These are phyloP conservation scores for Monosporascus sp. DNA, from an alignment of 2,329 filamentous ascomycete species.

Conservation along the genomic window DNA sequence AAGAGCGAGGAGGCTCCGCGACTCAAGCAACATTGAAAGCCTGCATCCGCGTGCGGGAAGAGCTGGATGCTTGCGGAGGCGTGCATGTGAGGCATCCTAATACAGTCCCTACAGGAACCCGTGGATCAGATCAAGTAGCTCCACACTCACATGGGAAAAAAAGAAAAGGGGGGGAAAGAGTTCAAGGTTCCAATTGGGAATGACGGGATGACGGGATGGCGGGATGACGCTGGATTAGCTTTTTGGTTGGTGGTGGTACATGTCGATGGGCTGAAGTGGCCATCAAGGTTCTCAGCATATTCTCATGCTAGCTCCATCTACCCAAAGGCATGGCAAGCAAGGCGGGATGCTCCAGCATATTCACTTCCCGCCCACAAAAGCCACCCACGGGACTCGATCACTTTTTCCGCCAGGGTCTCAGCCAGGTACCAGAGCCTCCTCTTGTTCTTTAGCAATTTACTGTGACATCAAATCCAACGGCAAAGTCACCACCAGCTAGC, in stretches of 20 bases:
- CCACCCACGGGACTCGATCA: background rate
- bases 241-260: background rate
- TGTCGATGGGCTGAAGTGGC: background rate
- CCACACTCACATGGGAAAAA: background rate
- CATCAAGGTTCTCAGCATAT: constrained; percentile 3
- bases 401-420: background rate
- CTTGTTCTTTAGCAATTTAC: background rate
- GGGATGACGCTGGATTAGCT: background rate
- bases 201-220: background rate
- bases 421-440: background rate
- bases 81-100: too few relatives aligned
- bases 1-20: too few relatives aligned
- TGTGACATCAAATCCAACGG: background rate
- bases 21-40: too few relatives aligned
- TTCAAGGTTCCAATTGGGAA: background rate
- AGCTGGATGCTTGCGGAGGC: too few relatives aligned
- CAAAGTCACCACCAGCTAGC: background rate
- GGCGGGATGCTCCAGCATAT: background rate
- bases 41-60: too few relatives aligned
- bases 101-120: too few relatives aligned
- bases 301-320: background rate
- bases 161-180: background rate
- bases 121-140: too few relatives aligned
- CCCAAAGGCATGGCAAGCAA: background rate
- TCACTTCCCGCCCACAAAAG: too few relatives aligned